Conservation (phyloP, 2,329 filamentous ascomycete species). For the Sclerotinia trifoliorum region DNA sequence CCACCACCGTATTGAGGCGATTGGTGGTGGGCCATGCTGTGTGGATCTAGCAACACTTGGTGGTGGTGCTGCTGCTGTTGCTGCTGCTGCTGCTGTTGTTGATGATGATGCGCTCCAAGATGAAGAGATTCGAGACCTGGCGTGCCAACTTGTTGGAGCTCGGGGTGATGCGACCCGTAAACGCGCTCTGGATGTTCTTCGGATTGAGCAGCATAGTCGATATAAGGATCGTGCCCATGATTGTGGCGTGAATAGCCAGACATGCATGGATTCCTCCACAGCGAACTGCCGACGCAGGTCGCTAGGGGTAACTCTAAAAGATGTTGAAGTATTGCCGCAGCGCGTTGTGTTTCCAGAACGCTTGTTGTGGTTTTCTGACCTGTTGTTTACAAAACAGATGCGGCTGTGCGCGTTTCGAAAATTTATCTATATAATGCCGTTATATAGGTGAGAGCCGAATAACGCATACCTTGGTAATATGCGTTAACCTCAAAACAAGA, state of each 20-base stretch:
- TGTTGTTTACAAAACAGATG: conserved; percentile 36
- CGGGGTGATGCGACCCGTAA: conserved; percentile 53
- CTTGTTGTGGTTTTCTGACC: conserved; percentile 33
- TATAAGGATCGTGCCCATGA: conserved; percentile 58
- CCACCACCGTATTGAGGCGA: conserved; percentile 48
- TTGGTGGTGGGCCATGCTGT: conserved; percentile 53
- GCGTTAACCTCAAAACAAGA: conserved; percentile 35
- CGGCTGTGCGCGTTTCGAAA: conserved; percentile 37
- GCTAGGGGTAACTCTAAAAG: conserved; percentile 54
- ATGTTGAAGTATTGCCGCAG: conserved; percentile 38
- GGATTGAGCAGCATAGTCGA: conserved; percentile 70
- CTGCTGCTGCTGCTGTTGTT: conserved; percentile 47
- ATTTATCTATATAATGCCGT: conserved; percentile 36
- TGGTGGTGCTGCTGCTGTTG: conserved; percentile 44
- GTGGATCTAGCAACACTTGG: conserved; percentile 56
- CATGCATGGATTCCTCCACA: conserved; percentile 73
- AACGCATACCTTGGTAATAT: conserved; percentile 35
- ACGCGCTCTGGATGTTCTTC: conserved; percentile 61
- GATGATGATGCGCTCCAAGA: conserved; percentile 49
- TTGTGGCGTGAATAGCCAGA: conserved; percentile 61
- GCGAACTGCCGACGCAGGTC: conserved; percentile 72
- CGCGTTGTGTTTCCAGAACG: conserved; percentile 37
- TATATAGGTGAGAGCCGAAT: conserved; percentile 38
- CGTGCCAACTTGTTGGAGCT: conserved; percentile 37
- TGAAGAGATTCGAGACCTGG: conserved; percentile 37